Base-by-base conservation (phyloP, 2,329 filamentous ascomycete genomes). In the Colletotrichum lupini region DNA sequence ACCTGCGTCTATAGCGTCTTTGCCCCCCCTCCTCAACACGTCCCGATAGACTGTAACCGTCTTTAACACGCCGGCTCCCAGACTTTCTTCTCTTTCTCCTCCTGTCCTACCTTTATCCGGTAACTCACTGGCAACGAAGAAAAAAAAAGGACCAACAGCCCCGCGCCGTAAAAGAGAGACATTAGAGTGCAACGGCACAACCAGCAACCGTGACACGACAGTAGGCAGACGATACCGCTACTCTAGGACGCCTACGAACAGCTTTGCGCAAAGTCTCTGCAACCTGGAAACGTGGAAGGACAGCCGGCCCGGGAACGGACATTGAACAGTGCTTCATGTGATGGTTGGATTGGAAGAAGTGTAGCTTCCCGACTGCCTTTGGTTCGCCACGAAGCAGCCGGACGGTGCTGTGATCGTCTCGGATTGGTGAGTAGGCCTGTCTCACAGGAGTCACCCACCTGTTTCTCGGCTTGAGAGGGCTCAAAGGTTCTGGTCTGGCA, bases 381-480 rank as follows among this genome's bases (percentile, higher is more conserved):
- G 72, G 72, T 74, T 74, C 70, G 74, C 72, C 72, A 75, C 72
- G 73, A 76, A 76, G 62, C 66, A 59, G 73, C 72, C 64, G 73
- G 56, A 70, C 60, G 74, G 67, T 68, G 65, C 68, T 74, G 58
- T 67, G 64, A 52, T 46, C 53, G 61, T 77, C 81, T 79, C 82
- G 80, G 79, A 79, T 81, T 80, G 82, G 84, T 86, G 83, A 77
- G 82, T 83, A 77, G 77, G 73, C 78, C 79, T 61, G 81, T 84
- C 79, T 77, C 80, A 84, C 82, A 79, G 77, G 74, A 75, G 69
- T 75, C 73, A 74, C 73, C 70, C 75, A 74, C 58, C 61, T 73
- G 72, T 57, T 57, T 55, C 72, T 73, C 68, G 68, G 66, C 75
- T 72, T 69, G 63, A 75, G 72, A 74, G 72, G 62, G 68, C 68